phyloP scores from a whole-genome alignment of 2,329 filamentous ascomycete genomes.

The Tolypocladium guangdongense region DNA sequence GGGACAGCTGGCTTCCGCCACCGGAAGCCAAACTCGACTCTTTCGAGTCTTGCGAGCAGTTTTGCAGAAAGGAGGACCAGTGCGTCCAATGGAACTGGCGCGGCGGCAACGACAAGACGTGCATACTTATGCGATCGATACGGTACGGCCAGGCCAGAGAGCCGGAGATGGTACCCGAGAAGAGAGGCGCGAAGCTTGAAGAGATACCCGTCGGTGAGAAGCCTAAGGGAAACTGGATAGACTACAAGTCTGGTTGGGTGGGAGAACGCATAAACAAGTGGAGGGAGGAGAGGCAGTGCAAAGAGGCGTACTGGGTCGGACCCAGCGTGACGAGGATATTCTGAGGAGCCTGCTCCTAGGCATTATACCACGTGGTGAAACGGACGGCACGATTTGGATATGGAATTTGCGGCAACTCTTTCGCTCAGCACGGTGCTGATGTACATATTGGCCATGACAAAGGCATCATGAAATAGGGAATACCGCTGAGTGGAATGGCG shows the following conservation, averaged over 20 bases:
- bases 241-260: neutral
- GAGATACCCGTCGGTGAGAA: neutral
- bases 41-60: neutral
- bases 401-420: neutral
- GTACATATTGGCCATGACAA: neutral
- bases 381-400: too few species aligned
- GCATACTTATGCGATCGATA: neutral
- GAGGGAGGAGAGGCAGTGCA: neutral
- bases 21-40: neutral
- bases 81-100: neutral
- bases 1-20: neutral
- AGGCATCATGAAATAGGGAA: neutral
- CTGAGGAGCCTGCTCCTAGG: neutral
- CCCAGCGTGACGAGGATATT: neutral
- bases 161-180: neutral
- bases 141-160: neutral
- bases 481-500: neutral
- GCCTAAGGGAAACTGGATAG: neutral
- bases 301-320: neutral
- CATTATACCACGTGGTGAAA: neutral
- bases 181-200: neutral
- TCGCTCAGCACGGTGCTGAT: neutral
- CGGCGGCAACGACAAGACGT: neutral
- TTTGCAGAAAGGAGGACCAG: neutral
- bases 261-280: neutral